phyloP scores from a whole-genome alignment of 306 rosid species.

The Lotus japonicus region DNA sequence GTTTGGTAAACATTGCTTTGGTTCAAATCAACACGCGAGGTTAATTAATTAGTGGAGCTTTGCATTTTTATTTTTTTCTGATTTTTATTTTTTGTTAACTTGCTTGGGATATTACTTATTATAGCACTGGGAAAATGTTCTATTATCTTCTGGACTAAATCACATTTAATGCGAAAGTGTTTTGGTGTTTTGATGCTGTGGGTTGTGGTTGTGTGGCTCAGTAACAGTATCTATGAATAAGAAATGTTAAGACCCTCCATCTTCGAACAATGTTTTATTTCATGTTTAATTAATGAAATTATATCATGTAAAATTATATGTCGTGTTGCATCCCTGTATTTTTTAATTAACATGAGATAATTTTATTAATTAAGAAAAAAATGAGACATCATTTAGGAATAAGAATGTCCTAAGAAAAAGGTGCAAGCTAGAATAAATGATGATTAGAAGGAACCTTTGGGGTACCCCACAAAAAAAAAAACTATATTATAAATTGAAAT shows the following conservation, averaged over 20 bases:
- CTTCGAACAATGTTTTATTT: too few species aligned
- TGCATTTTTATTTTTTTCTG: neutral
- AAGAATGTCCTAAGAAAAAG: neutral
- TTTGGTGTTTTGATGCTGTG: constrained; percentile 10
- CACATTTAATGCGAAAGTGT: constrained; percentile 26
- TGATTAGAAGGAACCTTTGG: constrained; percentile 43
- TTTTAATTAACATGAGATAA: too few species aligned
- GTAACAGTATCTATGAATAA: constrained; percentile 17
- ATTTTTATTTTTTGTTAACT: neutral
- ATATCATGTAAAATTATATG: too few species aligned
- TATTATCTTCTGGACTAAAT: neutral
- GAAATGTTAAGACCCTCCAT: too few species aligned
- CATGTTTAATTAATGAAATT: too few species aligned
- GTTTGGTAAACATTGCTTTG: constrained; percentile 19
- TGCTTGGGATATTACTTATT: neutral
- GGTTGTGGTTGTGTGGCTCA: neutral
- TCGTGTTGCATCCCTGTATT: too few species aligned
- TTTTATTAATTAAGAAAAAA: too few species aligned
- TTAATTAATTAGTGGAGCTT: neutral
- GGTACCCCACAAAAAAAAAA: constrained; percentile 35
- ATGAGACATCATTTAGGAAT: too few species aligned
- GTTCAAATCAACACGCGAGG: constrained; percentile 24
- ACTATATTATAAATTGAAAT: constrained; percentile 11
- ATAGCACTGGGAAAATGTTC: too few species aligned
- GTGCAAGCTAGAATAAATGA: constrained; percentile 35